Evolutionary conservation across 2,329 filamentous ascomycete genomes (phyloP), one percentile per base, ranked within the genome.

Genomic region (Paecilomyces formosus): DNA sequence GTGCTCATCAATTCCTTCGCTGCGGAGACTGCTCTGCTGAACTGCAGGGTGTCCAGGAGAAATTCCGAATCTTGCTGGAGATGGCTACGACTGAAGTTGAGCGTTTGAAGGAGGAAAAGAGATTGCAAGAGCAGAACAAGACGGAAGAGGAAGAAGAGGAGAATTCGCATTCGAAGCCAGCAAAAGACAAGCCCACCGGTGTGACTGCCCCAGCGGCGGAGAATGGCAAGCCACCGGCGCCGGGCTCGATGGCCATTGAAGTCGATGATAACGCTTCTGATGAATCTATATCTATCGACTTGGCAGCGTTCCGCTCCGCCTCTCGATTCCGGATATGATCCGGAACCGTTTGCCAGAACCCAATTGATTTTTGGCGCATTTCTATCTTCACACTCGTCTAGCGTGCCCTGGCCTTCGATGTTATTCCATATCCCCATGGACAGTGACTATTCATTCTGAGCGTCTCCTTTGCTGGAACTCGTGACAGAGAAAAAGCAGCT

Each of bases 1-100:
- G 89, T 2, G 92, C 92, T 0, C 92, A 96, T 69, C 90, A 95
- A 68, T 91, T 94, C 61, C 79, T 97, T n/a, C 85, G 92, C 24
- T 88, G 92, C 56, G 92, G 92, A 11, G 88, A 94, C 67, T 96
- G 92, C 73, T 82, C 79, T n/a, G 82, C 85, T 18, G 90, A 96
- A 72, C 82, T 96, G 45, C 79, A 80, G 26, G 87, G 85, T 53
- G 88, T 92, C 56, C 84, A 86, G 67, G 78, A 81, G 58, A 84
- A 85, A 15, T 82, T 95, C 51, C 75, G 76, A 8, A 81, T 87
- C 57, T 85, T 91, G 1, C 78, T 86, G 55, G 81, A 83, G 31
- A 76, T 84, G 56, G 85, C 87, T 15, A 78, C 78, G 50, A 79
- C 79, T 55, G 85, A 89, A 71, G 80, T 85, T 62, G 79, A 82